Conservation (phyloP, 192 early-diverging fungal genomes). For the Phlyctochytrium planicorne region DNA sequence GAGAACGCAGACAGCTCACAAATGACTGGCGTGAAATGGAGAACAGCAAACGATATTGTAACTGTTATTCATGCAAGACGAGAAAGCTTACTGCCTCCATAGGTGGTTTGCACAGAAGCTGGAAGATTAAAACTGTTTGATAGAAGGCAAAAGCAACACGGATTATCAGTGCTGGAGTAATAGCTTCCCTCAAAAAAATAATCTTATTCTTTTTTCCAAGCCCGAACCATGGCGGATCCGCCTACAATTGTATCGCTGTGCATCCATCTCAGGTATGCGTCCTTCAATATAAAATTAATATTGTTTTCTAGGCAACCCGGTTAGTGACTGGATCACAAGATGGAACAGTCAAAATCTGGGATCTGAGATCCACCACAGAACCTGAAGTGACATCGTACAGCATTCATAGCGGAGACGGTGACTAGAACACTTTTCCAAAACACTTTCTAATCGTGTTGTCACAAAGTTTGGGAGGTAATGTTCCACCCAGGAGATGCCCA, state of each 20-base stretch:
- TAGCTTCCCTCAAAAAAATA: too few relatives aligned
- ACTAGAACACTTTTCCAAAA: background rate
- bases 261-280: background rate
- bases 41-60: background rate
- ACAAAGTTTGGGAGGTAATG: background rate
- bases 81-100: background rate
- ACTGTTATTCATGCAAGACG: background rate
- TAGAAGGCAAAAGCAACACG: background rate
- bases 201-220: background rate
- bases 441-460: background rate
- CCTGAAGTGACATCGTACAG: background rate
- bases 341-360: background rate
- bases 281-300: background rate
- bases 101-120: background rate
- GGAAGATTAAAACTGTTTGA: slow-evolving; percentile 1
- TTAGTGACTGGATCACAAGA: background rate
- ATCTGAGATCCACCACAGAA: background rate
- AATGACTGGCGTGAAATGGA: background rate
- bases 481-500: background rate
- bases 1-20: background rate
- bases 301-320: background rate
- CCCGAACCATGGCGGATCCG: background rate
- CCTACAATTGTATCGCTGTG: slow-evolving; percentile 1
- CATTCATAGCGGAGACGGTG: background rate
- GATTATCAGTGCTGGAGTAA: background rate